Evolutionary conservation across 306 rosid species (phyloP), one percentile per base, ranked within the genome.

Genomic region (Luffa acutangula): DNA sequence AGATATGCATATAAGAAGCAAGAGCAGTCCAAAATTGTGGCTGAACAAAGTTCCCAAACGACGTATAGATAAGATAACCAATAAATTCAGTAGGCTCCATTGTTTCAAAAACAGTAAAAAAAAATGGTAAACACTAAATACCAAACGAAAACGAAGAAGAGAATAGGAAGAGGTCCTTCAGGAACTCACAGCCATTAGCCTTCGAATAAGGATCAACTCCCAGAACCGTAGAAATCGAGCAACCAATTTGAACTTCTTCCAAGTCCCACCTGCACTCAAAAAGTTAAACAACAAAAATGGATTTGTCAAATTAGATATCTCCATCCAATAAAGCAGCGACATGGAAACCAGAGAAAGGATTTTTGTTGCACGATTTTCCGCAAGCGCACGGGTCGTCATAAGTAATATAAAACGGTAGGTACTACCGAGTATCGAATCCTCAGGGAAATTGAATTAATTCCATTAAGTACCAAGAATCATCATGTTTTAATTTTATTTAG

Each of bases 121-220:
- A n/a, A 66, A 39, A 42, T 33, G 56, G 78, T 2, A 70, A 5
- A 33, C 48, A 43, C 36, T 46, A 80, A 18, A 39, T 17, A 65
- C 13, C 42, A 66, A 65, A 78, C 5, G 33, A 39, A 7, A 56
- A 71, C 62, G 39, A 71, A 9, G 78, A 52, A 36, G 63, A 49
- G 6, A 15, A 31, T 34, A 6, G 12, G 39, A 60, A 60, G 66
- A 60, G 67, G 67, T 2, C 17, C 12, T 57, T 13, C 12, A 4
- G 34, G 15, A 62, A 81, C 83, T 63, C 57, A 81, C 83, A 25
- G 76, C 80, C 83, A 80, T 80, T 48, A 25, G 66, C 33, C 66
- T 70, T 65, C 41, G 12, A 48, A 21, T 58, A 48, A 63, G 57
- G 43, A 7, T 41, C 31, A 60, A 62, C 49, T 63, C 46, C 53